Base-by-base conservation (phyloP, 805 yeast genomes). In the Yarrowia sp. region DNA sequence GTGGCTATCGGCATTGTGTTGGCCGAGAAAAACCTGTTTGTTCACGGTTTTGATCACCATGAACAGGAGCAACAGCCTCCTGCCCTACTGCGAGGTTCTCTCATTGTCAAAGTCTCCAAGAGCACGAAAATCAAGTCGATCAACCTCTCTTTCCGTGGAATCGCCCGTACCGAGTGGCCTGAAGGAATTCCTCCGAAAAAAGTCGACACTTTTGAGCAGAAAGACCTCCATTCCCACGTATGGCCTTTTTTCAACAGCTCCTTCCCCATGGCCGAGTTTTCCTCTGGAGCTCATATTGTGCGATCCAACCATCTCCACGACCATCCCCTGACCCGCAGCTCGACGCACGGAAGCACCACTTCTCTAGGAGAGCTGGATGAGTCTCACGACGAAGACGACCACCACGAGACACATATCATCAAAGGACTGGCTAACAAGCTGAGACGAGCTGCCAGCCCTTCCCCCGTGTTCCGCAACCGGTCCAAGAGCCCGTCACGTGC, bases 151-250 rank as follows among this genome's bases (percentile, higher is more conserved):
- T 86, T 93, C 72, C 83, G 83, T 71, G 97, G 97, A 1, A 75
- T 78, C 1, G 84, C 90, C 52, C 82, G 88, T 73, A 92, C 97
- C 0, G 94, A 90, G 70, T 92, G 97, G 97, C 96, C 97, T 14
- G 97, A 95, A 75, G 99, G 99, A 2, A 93, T 94, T 19, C 98
- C 98, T 0, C 97, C 98, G 0, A 91, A 89, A 75, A 87, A 87
- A 72, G 81, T 82, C 16, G 89, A 87, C 14, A 87, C 85, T 70
- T 77, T 78, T 42, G 99, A 95, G 73, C 77, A 83, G 26, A 85
- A 84, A 71, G 89, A 85, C 66, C 76, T 93, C 32, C 84, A 91
- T 38, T 84, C 86, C 64, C 98, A 94, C 76, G 87, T 90, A 7
- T 95, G 99, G 99, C 95, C 97, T 0, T 92, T 95, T 76, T 94